Base-by-base conservation (phyloP, 208 protist genomes). In the Leishmania lainsoni region DNA sequence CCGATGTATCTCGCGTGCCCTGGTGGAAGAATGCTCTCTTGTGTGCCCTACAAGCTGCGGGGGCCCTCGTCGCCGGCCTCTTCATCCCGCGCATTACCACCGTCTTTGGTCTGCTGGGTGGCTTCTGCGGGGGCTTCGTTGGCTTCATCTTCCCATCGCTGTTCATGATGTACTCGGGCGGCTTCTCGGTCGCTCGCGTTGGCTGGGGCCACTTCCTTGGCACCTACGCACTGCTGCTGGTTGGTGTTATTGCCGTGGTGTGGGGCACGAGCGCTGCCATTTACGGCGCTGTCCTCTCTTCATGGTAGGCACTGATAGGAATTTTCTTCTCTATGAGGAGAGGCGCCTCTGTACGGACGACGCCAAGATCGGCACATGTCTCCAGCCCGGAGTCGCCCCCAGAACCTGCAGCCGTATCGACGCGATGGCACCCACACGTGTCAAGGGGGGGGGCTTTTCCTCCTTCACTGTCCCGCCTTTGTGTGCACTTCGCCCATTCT, bases 91-190 rank as follows among this genome's bases (percentile, higher is more conserved):
- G 86, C 59, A 88, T 97, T 61, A 91, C 66, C 71, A 78, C 84
- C 16, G 90, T 94, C 17, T 96, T 97, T 86, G 90, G 89, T 32
- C 87, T 96, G 2, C 63, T 96, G 39, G 94, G 94, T 10, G 77
- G 83, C 48, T 80, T 96, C 52, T 94, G 81, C 76, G 90, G 91
- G 54, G 91, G 91, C 29, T 94, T 90, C 75, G 79, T 97, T n/a
- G 91, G 88, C 42, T 97, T 92, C 83, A 81, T 96, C 51, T 94
- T 95, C 66, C 94, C 94, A 14, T 85, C 94, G 58, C 75, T 91
- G 42, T 89, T 96, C 76, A 88, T 84, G 79, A 73, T 73, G 68
- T 73, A 73, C 42, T n/a, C 68, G 2, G 68, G 68, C 26, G 45
- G 45, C 45, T 73, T 81, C 52, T 81, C 42, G 3, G 10, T 87